A percentile compares a stretch with the other conserved stretches of the same genome.
Evolutionary conservation across 2,329 filamentous ascomycete species (phyloP).

Genomic region (Beauveria rudraprayagi): DNA sequence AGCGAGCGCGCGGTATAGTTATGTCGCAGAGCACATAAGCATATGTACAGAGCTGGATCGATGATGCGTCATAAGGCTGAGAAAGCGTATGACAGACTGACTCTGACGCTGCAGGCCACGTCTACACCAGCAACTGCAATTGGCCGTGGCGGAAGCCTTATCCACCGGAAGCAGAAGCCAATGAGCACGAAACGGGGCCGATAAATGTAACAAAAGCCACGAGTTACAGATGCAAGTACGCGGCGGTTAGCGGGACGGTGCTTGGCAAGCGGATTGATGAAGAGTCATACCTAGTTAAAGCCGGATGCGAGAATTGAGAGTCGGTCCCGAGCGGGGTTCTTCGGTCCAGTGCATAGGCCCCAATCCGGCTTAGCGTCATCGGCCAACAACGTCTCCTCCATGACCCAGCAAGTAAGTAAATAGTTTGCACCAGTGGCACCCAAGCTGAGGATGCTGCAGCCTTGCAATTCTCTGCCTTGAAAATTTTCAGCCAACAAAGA

Average conservation of each 20-base stretch:
- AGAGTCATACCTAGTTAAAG: neutral
- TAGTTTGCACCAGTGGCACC: neutral
- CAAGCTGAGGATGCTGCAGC: constrained; percentile 5
- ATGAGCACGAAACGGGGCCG: neutral
- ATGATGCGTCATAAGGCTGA: constrained; percentile 9
- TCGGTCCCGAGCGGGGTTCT: constrained; percentile 17
- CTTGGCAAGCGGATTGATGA: constrained; percentile 1
- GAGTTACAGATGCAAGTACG: neutral
- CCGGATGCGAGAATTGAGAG: neutral
- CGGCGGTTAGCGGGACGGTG: neutral
- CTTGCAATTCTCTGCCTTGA: neutral
- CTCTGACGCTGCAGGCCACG: neutral
- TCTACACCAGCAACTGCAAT: neutral
- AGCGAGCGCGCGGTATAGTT: neutral
- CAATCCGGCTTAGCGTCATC: constrained; percentile 15
- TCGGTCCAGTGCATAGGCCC: neutral
- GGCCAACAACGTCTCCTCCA: constrained; percentile 8
- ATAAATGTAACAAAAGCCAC: neutral
- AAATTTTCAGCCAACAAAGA: neutral
- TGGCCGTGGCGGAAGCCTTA: neutral
- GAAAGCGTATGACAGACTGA: neutral
- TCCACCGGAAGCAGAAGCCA: neutral
- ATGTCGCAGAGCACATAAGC: neutral
- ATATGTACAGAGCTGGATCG: neutral
- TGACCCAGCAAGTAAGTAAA: neutral